Percentiles rank a stretch among this genome's conserved stretches.
Evolutionary conservation across 2,329 filamentous ascomycete genomes (phyloP).

Genomic region (Fusarium pseudoanthophilum): DNA sequence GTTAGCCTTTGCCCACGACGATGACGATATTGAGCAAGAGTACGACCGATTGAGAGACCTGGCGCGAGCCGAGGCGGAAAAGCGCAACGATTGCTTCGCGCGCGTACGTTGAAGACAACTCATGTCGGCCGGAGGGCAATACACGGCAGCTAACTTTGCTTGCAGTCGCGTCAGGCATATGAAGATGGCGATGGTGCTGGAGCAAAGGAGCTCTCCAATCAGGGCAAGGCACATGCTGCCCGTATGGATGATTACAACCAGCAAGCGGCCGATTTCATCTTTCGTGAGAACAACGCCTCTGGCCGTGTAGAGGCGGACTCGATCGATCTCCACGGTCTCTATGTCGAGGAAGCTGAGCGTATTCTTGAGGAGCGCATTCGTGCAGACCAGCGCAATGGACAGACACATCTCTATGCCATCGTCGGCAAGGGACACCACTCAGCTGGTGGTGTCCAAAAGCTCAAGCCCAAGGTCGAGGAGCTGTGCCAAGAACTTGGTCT

Average conservation of each 20-base stretch:
- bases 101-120: conserved; percentile 59
- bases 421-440: conserved; percentile 96
- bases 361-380: conserved; percentile 88
- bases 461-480: conserved; percentile 93
- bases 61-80: conserved; percentile 81
- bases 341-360: conserved; percentile 92
- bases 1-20: conserved; percentile 80
- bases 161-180: conserved; percentile 81
- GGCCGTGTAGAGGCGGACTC: conserved; percentile 81
- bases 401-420: conserved; percentile 91
- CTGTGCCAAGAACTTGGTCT: conserved; percentile 86
- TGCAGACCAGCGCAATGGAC: conserved; percentile 76
- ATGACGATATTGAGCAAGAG: conserved; percentile 79
- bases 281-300: conserved; percentile 89
- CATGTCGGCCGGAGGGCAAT: neutral
- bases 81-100: conserved; percentile 82
- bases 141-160: conserved; percentile 16
- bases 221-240: conserved; percentile 85
- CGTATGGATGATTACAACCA: conserved; percentile 90
- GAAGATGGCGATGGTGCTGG: conserved; percentile 80
- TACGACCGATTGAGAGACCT: conserved; percentile 91
- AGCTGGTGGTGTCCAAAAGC: conserved; percentile 83
- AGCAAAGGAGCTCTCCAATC: conserved; percentile 86
- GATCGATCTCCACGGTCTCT: conserved; percentile 94
- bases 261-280: conserved; percentile 93